Conservation (phyloP, 116 monocot genomes). For the Trichopus zeylanicus region DNA sequence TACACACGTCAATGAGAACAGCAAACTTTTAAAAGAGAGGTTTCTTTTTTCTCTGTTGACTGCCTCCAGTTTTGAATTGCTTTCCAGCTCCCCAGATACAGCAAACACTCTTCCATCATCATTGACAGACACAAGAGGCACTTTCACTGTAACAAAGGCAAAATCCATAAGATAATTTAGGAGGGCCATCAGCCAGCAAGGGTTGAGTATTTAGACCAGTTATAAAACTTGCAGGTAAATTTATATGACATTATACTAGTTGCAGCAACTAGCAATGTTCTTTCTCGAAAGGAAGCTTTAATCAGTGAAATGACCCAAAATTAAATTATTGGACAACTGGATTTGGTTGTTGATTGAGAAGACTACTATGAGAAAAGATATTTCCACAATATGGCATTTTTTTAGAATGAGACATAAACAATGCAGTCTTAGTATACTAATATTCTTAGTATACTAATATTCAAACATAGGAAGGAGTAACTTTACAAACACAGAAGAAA, state of each 20-base stretch:
- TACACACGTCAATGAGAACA: slow-evolving; percentile 81
- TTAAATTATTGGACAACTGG: too few relatives aligned
- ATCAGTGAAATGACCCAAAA: too few relatives aligned
- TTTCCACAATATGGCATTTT: too few relatives aligned
- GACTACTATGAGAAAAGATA: too few relatives aligned
- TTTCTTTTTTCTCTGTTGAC: slow-evolving; percentile 89
- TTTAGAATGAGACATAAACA: not conserved
- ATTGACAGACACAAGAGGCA: slow-evolving; percentile 84
- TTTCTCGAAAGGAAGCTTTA: too few relatives aligned
- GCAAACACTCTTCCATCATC: slow-evolving; percentile 79
- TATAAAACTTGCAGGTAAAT: too few relatives aligned
- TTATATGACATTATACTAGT: too few relatives aligned
- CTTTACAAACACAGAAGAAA: not conserved
- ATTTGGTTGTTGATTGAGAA: too few relatives aligned
- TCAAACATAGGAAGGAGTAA: too few relatives aligned
- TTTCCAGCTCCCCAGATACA: slow-evolving; percentile 43
- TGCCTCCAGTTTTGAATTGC: slow-evolving; percentile 42
- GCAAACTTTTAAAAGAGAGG: slow-evolving; percentile 34
- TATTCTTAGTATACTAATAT: not conserved
- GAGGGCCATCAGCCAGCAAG: too few relatives aligned
- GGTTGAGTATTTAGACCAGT: too few relatives aligned
- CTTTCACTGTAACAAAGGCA: slow-evolving; percentile 44
- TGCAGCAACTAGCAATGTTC: too few relatives aligned
- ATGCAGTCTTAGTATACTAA: not conserved
- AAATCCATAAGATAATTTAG: not conserved